Conservation (phyloP, 495 filamentous ascomycete species). For the Hypoxylon rickii region DNA sequence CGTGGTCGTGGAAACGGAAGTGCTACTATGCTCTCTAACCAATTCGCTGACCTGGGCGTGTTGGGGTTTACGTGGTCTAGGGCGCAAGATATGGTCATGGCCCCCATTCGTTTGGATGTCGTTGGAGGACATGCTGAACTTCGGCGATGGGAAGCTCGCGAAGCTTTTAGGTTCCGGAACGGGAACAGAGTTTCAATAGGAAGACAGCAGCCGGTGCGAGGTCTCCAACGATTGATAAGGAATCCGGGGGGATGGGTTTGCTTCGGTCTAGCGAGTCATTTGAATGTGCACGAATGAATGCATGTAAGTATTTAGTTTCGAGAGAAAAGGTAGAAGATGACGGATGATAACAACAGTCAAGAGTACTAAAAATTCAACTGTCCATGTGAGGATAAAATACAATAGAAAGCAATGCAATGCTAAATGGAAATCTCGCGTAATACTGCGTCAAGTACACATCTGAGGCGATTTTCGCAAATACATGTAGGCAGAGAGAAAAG, state of each 20-base stretch:
- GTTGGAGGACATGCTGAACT: constrained; percentile 27
- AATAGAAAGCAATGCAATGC: no score
- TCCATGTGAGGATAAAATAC: background rate
- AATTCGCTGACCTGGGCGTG: constrained; percentile 46
- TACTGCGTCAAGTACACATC: background rate
- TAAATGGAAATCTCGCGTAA: background rate
- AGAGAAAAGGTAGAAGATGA: constrained; percentile 1
- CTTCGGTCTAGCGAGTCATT: constrained; percentile 14
- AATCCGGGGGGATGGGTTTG: constrained; percentile 2
- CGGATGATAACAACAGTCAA: background rate
- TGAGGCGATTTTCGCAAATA: background rate
- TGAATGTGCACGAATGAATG: no score
- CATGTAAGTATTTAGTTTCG: background rate
- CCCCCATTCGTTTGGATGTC: constrained; percentile 26
- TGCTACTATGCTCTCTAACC: constrained; percentile 37
- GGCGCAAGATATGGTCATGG: constrained; percentile 46
- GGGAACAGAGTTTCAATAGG: background rate
- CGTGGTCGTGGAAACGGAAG: constrained; percentile 14
- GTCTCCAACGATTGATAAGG: constrained; percentile 18
- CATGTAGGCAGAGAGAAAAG: no score
- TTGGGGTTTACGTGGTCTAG: constrained; percentile 50
- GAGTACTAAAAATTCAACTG: background rate
- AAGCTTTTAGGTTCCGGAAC: background rate
- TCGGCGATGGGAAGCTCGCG: background rate
- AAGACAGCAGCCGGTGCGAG: constrained; percentile 13